phyloP scores from a whole-genome alignment of 2,329 filamentous ascomycete genomes.

The Orbilia quercus region DNA sequence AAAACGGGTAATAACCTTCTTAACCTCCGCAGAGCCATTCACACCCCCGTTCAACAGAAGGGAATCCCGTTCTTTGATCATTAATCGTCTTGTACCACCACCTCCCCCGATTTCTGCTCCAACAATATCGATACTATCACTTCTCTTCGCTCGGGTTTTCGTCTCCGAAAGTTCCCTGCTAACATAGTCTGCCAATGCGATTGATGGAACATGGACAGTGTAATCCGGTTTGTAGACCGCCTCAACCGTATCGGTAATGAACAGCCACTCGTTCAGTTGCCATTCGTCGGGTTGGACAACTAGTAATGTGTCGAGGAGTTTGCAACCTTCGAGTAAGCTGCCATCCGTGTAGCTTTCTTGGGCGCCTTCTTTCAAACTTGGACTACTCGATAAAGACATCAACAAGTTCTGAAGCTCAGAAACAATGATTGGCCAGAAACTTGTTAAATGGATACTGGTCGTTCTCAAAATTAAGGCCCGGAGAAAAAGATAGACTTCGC shows the following conservation, averaged over 20 bases:
- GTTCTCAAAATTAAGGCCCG: conserved; percentile 83
- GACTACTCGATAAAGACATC: conserved; percentile 40
- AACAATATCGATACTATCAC: conserved; percentile 57
- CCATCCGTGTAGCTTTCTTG: conserved; percentile 80
- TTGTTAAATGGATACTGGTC: conserved; percentile 80
- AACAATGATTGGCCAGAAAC: conserved; percentile 90
- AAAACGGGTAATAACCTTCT: conserved; percentile 84
- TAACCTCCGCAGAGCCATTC: conserved; percentile 72
- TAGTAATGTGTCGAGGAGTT: conserved; percentile 88
- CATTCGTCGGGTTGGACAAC: conserved; percentile 92
- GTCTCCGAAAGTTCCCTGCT: conserved; percentile 46
- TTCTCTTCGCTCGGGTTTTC: conserved; percentile 39
- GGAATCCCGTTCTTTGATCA: conserved; percentile 67
- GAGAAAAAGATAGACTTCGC: conserved; percentile 89
- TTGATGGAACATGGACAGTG: conserved; percentile 45
- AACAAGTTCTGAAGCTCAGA: conserved; percentile 74
- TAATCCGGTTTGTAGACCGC: conserved; percentile 74
- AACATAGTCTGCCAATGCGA: conserved; percentile 51
- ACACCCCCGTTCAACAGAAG: conserved; percentile 67
- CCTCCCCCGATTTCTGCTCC: conserved; percentile 59
- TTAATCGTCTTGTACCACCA: conserved; percentile 59
- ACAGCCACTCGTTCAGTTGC: conserved; percentile 97
- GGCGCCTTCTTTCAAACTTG: conserved; percentile 67
- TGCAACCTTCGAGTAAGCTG: conserved; percentile 88
- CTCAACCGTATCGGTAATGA: conserved; percentile 95